phyloP scores from a whole-genome alignment of 1,284 basidiomycete genomes.

The Irpex sp. region DNA sequence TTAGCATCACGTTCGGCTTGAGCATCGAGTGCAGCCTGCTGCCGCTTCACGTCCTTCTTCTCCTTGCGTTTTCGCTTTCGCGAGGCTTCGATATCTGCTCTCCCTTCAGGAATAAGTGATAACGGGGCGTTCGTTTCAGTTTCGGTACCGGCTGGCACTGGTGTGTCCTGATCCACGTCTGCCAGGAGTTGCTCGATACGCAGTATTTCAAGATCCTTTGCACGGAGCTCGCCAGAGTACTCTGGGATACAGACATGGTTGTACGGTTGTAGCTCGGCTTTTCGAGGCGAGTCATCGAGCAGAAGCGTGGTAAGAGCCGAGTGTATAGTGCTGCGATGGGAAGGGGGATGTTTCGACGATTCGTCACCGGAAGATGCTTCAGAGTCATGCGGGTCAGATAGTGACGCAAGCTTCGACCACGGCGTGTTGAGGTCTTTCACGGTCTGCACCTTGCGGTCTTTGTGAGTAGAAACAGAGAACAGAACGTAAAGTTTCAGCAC shows the following conservation, averaged over 20 bases:
- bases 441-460: conserved; percentile 65
- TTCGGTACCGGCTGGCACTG: background rate
- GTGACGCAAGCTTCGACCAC: conserved; percentile 50
- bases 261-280: conserved; percentile 77
- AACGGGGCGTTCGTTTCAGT: background rate
- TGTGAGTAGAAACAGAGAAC: background rate
- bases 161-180: background rate
- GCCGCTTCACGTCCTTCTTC: conserved; percentile 20
- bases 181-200: conserved; percentile 1
- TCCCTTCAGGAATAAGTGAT: background rate
- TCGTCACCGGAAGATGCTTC: background rate
- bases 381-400: background rate
- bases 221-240: conserved; percentile 48
- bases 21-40: background rate
- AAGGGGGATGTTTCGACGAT: background rate
- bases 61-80: conserved; percentile 21
- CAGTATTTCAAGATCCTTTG: conserved; percentile 38
- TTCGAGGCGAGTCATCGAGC: conserved; percentile 77
- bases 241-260: conserved; percentile 77
- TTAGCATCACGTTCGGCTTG: conserved; percentile 1
- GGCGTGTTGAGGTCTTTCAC: conserved; percentile 76
- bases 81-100: background rate
- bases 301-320: conserved; percentile 71
- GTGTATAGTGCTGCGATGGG: conserved; percentile 31
- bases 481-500: conserved; percentile 3